phyloP scores from a whole-genome alignment of 495 filamentous ascomycete species.

The Penicillium ucsense region DNA sequence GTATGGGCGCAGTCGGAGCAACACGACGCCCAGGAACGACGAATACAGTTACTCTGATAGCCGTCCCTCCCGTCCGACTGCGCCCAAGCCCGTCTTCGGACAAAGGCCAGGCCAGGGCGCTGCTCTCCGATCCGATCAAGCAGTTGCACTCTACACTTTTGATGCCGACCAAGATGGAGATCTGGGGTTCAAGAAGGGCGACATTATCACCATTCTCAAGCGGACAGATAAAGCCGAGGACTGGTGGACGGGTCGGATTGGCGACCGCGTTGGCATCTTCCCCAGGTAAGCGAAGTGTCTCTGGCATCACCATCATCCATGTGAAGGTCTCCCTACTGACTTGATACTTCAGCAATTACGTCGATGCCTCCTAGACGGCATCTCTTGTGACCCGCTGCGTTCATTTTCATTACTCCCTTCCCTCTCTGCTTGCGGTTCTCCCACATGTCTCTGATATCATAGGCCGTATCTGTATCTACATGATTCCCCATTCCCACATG shows the following conservation, averaged over 20 bases:
- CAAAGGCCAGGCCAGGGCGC: conserved; percentile 45
- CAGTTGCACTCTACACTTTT: conserved; percentile 82
- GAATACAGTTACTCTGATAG: conserved; percentile 53
- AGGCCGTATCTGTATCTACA: not conserved
- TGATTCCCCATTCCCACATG: conserved; percentile 1
- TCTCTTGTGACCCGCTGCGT: no score
- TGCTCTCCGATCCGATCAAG: conserved; percentile 68
- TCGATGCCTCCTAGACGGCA: conserved; percentile 24
- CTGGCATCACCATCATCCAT: not conserved
- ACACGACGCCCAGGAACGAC: conserved; percentile 38
- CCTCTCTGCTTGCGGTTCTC: conserved; percentile 3
- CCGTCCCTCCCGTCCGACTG: conserved; percentile 57
- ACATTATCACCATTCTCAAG: conserved; percentile 94
- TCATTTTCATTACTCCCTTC: not conserved
- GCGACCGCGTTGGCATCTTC: conserved; percentile 55
- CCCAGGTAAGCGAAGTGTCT: conserved; percentile 33
- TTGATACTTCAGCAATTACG: conserved; percentile 30
- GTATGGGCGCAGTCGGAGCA: conserved; percentile 36
- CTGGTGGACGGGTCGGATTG: conserved; percentile 70
- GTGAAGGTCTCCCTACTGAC: not conserved
- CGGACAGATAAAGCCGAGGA: conserved; percentile 89
- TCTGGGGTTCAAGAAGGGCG: conserved; percentile 92
- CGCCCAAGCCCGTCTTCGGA: conserved; percentile 78
- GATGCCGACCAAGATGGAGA: conserved; percentile 91
- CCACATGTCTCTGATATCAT: no score